Conservation (phyloP, 192 early-diverging fungal species). For the Spinellus fusiger region DNA sequence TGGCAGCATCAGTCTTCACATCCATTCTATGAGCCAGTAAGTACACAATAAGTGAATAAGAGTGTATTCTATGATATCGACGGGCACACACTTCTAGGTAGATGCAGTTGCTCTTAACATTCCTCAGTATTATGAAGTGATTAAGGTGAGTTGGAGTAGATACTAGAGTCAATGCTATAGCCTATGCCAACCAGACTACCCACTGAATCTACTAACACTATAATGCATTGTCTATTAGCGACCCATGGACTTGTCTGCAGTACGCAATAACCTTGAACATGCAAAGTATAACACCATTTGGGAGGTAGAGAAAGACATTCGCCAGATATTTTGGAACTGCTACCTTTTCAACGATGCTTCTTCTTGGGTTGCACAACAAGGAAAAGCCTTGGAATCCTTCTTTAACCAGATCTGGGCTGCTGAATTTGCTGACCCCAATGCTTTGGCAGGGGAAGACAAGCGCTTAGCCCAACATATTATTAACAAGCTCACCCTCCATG, state of each 20-base stretch:
- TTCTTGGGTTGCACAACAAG: slow-evolving; percentile 60
- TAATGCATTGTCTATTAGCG: slow-evolving; percentile 36
- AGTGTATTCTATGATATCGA: neutral
- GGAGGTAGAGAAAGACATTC: slow-evolving; percentile 54
- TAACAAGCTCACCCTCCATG: slow-evolving; percentile 46
- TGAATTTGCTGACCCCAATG: slow-evolving; percentile 19
- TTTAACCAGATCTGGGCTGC: slow-evolving; percentile 25
- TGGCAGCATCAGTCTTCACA: slow-evolving; percentile 34
- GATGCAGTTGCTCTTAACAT: slow-evolving; percentile 61
- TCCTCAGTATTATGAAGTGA: slow-evolving; percentile 59
- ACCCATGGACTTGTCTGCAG: slow-evolving; percentile 84
- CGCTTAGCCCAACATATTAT: slow-evolving; percentile 25
- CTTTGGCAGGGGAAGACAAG: slow-evolving; percentile 19
- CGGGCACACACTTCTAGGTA: slow-evolving; percentile 29
- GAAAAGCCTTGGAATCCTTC: slow-evolving; percentile 41
- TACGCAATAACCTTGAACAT: slow-evolving; percentile 56
- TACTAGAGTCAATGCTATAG: too few species aligned
- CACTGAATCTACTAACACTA: too few species aligned
- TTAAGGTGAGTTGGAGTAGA: slow-evolving; percentile 42
- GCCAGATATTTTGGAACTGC: slow-evolving; percentile 66
- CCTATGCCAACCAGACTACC: too few species aligned
- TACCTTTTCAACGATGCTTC: slow-evolving; percentile 58
- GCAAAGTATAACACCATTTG: slow-evolving; percentile 48
- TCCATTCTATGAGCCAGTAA: slow-evolving; percentile 76
- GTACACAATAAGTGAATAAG: neutral